Base-by-base conservation (phyloP, 768 basidiomycete species). In the Pilatotrama ljubarskyi region DNA sequence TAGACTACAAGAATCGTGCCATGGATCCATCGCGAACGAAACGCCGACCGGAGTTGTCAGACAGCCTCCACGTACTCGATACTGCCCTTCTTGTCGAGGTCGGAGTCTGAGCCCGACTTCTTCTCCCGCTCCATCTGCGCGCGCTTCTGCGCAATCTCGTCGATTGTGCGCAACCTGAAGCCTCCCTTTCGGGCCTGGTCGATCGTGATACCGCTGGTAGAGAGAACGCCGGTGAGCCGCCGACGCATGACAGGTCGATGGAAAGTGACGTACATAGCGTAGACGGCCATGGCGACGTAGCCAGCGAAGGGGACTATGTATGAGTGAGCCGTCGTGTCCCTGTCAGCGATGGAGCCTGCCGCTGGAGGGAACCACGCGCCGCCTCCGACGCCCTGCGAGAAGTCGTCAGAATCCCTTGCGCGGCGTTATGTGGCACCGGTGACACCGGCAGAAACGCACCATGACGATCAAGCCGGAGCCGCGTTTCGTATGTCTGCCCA, bases 301-400 rank as follows among this genome's bases (percentile, higher is more conserved):
- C 86, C 86, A 15, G 82, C 74, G 68, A 83, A 75, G 0, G 85
- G 83, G 5, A 87, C 82, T 41, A 85, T 76, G 66, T 87, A 87
- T 18, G 86, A 87, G 55, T 75, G 76, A 20, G 79, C 77, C 2
- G 82, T 82, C 36, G 51, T 44, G 58, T 72, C 78, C 40, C 67
- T 68, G 67, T 86, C 82, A 5, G 83, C 84, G 43, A 87, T 71
- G 15, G 76, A 75, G 17, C 78, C 85, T 63, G 87, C 84, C 6
- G 84, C 84, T 11, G 83, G 76, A 2, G 86, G 85, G 69, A 82
- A 87, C 85, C 84, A 86, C n/a, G 84, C 86, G 35, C 85, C 86
- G 46, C 84, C 84, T 55, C 83, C 84, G 44, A 86, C 84, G 51
- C 84, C 81, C 79, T 80, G 22, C 26, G 32, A 40, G 26, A 37